Base-by-base conservation (phyloP, 1,284 basidiomycete genomes). In the Ceratobasidium papillatum region DNA sequence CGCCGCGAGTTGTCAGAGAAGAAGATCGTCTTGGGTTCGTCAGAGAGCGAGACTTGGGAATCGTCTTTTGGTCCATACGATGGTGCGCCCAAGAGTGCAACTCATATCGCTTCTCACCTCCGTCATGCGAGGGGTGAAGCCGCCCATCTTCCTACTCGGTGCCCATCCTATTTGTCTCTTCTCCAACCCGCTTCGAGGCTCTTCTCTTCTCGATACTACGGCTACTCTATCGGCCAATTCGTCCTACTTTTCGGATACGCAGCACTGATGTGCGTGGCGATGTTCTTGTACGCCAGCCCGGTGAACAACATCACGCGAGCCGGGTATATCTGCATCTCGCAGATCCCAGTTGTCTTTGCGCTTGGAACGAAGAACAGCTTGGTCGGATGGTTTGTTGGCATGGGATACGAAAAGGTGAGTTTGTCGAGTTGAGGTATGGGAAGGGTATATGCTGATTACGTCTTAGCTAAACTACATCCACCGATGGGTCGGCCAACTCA, bases 291-390 rank as follows among this genome's bases (percentile, higher is more conserved):
- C 27, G 54, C 65, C 9, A 61, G 45, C 30, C 76, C 76, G 1
- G 75, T 75, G 36, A 68, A 27, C 22, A 75, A 74, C 34, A 49
- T 75, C 38, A 71, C 71, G 64, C 72, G 76, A 0, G 54, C 73
- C 25, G 76, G 76, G 19, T 77, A 52, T 58, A 41, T 77, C 11
- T 74, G 65, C 17, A 52, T 77, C 36, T 75, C 69, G 12, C 75
- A 77, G 56, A 68, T 74, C 45, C 77, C 77, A 2, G 43, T 77
- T n/a, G 74, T 75, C 14, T 72, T 77, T 43, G 63, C 65, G 22
- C 59, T 77, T 32, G 75, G 74, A 1, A 64, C 75, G 27, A 77
- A 77, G 76, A 76, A 76, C 27, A 77, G 73, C 34, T n/a, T 77
- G 25, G 43, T 77, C 27, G 76, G 77, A 12, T 58, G 65, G 47